phyloP scores from a whole-genome alignment of 768 basidiomycete genomes.

The Pleurotus eryngii region DNA sequence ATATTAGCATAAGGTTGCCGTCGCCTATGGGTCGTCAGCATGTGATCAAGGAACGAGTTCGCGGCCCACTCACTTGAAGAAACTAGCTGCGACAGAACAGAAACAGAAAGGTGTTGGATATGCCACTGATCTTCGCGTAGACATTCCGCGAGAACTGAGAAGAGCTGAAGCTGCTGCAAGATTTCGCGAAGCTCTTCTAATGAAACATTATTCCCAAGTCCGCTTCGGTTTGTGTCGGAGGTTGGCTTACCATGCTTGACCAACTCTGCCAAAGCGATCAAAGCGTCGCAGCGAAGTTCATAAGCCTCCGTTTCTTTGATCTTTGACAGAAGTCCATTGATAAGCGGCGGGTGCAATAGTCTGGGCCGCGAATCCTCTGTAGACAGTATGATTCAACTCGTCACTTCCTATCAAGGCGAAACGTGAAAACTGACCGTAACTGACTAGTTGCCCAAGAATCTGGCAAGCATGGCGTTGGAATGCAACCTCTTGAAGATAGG shows the following conservation, averaged over 20 bases:
- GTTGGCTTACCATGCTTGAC: neutral
- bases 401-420: neutral
- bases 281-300: neutral
- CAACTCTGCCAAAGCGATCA: neutral
- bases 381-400: neutral
- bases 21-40: neutral
- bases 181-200: neutral
- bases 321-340: neutral
- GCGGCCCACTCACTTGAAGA: neutral
- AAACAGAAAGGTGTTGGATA: neutral
- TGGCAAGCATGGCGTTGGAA: conserved; percentile 1
- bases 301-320: neutral
- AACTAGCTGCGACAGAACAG: neutral
- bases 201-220: neutral
- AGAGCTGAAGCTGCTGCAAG: neutral
- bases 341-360: neutral
- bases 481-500: neutral
- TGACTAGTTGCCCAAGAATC: neutral
- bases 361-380: neutral
- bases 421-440: neutral
- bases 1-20: neutral
- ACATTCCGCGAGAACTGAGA: neutral
- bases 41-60: too few species aligned
- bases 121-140: neutral
- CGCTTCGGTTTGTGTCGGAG: neutral